phyloP scores from a whole-genome alignment of 2,329 filamentous ascomycete genomes.

The Ceratocystis albifundus region DNA sequence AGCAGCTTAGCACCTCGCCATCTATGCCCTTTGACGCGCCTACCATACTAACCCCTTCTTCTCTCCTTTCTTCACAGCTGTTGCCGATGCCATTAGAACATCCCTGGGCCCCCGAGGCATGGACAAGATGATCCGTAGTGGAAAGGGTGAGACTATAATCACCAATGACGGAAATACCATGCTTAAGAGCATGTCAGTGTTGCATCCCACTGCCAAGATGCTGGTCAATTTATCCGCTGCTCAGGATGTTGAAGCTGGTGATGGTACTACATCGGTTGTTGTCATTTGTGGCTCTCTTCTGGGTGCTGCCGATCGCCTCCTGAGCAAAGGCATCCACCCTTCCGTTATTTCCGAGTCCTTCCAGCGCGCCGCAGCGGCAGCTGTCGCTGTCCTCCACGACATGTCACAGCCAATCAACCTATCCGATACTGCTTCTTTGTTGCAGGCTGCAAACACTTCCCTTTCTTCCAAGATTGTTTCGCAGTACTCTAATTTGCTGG shows the following conservation, averaged over 20 bases:
- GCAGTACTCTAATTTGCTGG: constrained; percentile 86
- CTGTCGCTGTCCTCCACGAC: constrained; percentile 79
- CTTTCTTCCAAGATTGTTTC: constrained; percentile 98
- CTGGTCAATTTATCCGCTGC: constrained; percentile 92
- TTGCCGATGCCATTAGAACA: constrained; percentile 93
- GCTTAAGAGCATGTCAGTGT: constrained; percentile 96
- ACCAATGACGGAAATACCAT: constrained; percentile 99
- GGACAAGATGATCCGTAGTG: constrained; percentile 99
- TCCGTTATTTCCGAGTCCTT: constrained; percentile 97
- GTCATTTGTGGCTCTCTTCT: constrained; percentile 94
- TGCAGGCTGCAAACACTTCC: constrained; percentile 93
- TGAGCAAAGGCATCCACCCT: constrained; percentile 90
- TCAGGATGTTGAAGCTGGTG: constrained; percentile 95
- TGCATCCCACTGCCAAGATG: constrained; percentile 99
- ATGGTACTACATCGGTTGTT: constrained; percentile 95
- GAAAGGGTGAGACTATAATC: constrained; percentile 95
- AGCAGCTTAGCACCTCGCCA: background rate
- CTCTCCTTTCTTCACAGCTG: constrained; percentile 45
- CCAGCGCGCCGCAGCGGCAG: constrained; percentile 80
- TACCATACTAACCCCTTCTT: background rate
- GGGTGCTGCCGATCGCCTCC: constrained; percentile 80
- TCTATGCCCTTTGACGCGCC: background rate
- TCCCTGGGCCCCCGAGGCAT: constrained; percentile 93
- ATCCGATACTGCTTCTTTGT: constrained; percentile 73
- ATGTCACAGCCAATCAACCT: constrained; percentile 94